Evolutionary conservation across 164 flowering plant species (phyloP), one percentile per base, ranked within the genome.

Genomic region (Nelumbo lutea): DNA sequence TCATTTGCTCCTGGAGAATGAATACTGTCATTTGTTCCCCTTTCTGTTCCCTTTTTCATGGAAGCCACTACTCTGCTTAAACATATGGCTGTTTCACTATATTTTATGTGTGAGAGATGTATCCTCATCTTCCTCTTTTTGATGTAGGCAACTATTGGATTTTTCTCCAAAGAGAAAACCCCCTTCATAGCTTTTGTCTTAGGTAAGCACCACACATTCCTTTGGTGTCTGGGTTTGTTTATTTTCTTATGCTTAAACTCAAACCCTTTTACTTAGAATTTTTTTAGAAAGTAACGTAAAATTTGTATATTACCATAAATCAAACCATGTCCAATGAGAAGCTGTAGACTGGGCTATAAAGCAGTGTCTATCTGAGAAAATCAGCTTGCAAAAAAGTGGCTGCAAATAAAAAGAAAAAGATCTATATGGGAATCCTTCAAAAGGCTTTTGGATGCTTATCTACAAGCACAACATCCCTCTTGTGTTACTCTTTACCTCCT

Each of bases 121-220:
- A 15, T 62, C 56, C 41, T 74, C 50, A 9, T 27, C 13, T 79
- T 79, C 68, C 50, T 68, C 68, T 27, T 70, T 65, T 72, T 62
- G 68, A 70, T 77, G 84, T 75, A 90, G 98, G 86, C 61, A 64
- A 71, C 79, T 69, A 73, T 59, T 75, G 81, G 79, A 75, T 14
- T 42, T 38, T 75, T 70, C 45, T 41, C 74, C 9, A 64, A 70
- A 70, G 76, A 69, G 74, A 79, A 61, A 73, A 67, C 68, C 48
- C 91, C 90, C 46, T 87, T 89, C 77, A 81, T 93, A 66, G 76
- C 91, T 59, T 93, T 93, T 81, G 98, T 93, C 61, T 65, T 93
- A 78, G 98, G 98, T 93, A 81, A 80, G 74, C 66, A 56, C 40
- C 44, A 15, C 46, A 11, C 1, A 50, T 47, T 52, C 45, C 64